Conservation (phyloP, 371 early-diverging fungal species). For the Actinomucor elegans region DNA sequence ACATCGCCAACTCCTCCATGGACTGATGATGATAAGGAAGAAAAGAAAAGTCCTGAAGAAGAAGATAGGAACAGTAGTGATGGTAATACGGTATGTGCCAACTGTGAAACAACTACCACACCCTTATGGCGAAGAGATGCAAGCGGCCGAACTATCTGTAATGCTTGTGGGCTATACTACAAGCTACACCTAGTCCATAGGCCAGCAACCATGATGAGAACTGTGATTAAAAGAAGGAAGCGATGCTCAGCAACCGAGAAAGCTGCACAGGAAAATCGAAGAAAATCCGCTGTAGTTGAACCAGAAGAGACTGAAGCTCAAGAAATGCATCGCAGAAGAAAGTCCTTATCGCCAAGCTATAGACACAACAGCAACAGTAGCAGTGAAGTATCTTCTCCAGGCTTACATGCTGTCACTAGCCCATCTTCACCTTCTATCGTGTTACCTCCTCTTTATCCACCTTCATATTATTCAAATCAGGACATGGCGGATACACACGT, state of each 20-base stretch:
- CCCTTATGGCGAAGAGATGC: constrained; percentile 81
- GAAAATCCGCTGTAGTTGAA: constrained; percentile 57
- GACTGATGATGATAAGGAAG: constrained; percentile 26
- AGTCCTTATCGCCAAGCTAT: constrained; percentile 11
- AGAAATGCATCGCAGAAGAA: constrained; percentile 48
- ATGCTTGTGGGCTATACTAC: constrained; percentile 82
- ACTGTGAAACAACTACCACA: constrained; percentile 73
- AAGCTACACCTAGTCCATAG: constrained; percentile 68
- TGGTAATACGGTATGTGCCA: constrained; percentile 53
- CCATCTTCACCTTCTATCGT: constrained; percentile 13
- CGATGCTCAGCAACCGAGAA: constrained; percentile 24
- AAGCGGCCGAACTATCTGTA: constrained; percentile 69
- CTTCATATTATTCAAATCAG: constrained; percentile 1
- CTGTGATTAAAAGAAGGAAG: constrained; percentile 58
- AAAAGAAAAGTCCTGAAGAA: neutral
- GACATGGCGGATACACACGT: constrained; percentile 12
- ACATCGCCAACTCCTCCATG: constrained; percentile 5
- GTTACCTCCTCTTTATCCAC: constrained; percentile 21
- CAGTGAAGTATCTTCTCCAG: too few species aligned
- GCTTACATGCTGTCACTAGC: too few species aligned
- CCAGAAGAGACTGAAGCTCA: constrained; percentile 65
- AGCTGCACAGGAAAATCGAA: constrained; percentile 48
- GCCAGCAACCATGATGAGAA: constrained; percentile 55
- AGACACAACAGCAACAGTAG: neutral
- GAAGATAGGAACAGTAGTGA: neutral